These are phyloP conservation scores for Yarrowia sp. DNA, from an alignment of 805 yeast species.

Conservation along the genomic window DNA sequence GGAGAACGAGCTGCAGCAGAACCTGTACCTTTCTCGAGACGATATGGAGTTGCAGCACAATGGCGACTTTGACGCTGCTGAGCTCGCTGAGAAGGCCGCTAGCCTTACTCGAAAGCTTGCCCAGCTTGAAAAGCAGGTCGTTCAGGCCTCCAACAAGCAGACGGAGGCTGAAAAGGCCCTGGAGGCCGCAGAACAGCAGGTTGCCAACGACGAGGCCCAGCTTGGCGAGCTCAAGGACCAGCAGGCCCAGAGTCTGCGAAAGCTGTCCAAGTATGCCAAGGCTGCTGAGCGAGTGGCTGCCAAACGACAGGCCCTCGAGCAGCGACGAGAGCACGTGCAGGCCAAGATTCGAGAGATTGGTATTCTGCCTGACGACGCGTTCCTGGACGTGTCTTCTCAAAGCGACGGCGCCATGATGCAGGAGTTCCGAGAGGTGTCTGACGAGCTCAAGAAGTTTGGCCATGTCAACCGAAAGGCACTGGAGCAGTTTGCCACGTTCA, in stretches of 20 bases:
- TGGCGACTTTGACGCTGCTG: conserved; percentile 42
- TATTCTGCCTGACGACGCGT: conserved; percentile 86
- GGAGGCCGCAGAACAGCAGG: conserved; percentile 23
- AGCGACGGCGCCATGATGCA: conserved; percentile 49
- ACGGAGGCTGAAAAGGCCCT: not conserved
- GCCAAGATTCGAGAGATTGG: conserved; percentile 82
- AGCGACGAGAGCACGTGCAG: conserved; percentile 74
- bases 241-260: conserved; percentile 61
- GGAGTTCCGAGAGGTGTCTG: conserved; percentile 64
- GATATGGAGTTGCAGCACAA: conserved; percentile 48
- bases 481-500: conserved; percentile 79
- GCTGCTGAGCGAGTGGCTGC: conserved; percentile 68
- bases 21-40: conserved; percentile 60
- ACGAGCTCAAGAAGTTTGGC: conserved; percentile 64
- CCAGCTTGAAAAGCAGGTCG: conserved; percentile 46
- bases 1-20: conserved; percentile 66
- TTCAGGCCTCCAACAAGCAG: conserved; percentile 45
- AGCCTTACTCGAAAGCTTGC: conserved; percentile 16
- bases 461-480: conserved; percentile 90
- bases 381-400: conserved; percentile 53
- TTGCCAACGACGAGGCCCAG: conserved; percentile 50
- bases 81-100: conserved; percentile 14
- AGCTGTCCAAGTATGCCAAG: conserved; percentile 67
- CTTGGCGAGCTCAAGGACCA: conserved; percentile 61
- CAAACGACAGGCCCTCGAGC: conserved; percentile 63